A percentile compares a stretch with the other conserved stretches of the same genome.
These are phyloP conservation scores for Populus simonii DNA, from an alignment of 345 rosid genomes.

Conservation along the genomic window DNA sequence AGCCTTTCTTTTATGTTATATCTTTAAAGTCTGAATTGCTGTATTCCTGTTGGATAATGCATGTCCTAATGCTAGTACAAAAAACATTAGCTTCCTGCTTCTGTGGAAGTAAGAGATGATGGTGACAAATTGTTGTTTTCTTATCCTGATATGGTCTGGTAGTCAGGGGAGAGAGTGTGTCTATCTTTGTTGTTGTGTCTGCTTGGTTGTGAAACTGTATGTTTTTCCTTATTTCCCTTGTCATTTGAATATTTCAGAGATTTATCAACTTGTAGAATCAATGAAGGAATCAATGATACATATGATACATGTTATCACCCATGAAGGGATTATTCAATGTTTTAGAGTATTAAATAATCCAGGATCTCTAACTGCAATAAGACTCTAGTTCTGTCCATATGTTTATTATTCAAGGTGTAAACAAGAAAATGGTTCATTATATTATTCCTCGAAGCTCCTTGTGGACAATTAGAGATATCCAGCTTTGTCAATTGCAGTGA, in stretches of 20 bases:
- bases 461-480: not conserved
- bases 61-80: not conserved
- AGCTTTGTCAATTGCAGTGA: not conserved
- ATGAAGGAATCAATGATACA: not conserved
- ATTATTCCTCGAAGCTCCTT: not conserved
- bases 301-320: not conserved
- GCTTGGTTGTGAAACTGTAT: not conserved
- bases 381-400: not conserved
- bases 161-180: not conserved
- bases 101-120: not conserved
- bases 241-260: constrained; percentile 2
- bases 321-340: not conserved
- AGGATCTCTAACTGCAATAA: not conserved
- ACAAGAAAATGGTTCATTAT: not conserved
- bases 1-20: not conserved
- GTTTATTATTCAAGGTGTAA: not conserved
- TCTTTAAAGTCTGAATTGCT: not conserved
- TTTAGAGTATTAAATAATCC: not conserved
- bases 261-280: not conserved
- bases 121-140: not conserved
- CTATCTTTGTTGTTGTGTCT: not conserved
- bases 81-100: not conserved
- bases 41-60: not conserved
- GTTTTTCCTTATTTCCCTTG: not conserved
- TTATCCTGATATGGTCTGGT: not conserved